Evolutionary conservation across 345 rosid species (phyloP), one percentile per base, ranked within the genome.

Genomic region (Bruguiera sexangula): DNA sequence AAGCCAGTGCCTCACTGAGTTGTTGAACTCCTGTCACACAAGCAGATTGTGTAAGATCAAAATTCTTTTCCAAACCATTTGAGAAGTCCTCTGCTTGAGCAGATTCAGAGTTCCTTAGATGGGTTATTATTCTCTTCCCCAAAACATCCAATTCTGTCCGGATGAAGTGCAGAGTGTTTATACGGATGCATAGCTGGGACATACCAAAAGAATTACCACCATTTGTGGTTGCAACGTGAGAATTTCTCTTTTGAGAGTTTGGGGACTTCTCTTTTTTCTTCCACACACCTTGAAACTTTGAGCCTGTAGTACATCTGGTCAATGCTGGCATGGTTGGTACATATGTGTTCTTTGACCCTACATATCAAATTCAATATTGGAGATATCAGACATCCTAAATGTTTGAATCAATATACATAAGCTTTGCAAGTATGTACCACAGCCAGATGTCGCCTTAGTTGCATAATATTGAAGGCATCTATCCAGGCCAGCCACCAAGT

Each of bases 261-360:
- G 87, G 77, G 21, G 85, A 69, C 86, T 90, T 92, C 73, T 95
- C 98, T 84, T 92, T 95, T 86, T 90, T 95, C 85, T 87, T 95
- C 88, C 93, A 93, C 16, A 87, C 88, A 70, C 91, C 88, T 85
- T 89, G 97, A 71, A 94, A 91, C 78, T 92, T 95, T 54, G 97
- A 89, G 60, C 70, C 99, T 0, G 78, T 79, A 9, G 83, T 83
- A 76, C 96, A 92, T 76, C 99, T 84, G 37, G 98, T 90, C 69
- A 90, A 82, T 64, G 98, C 98, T 65, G 96, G 99, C 98, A 95
- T 86, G 30, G 97, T 87, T 30, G 97, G 99, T 72, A 90, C 67
- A 65, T 82, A 95, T n/a, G 89, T 85, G 69, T 75, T 86, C 70
- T 87, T 79, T 24, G 94, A 83, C 65, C 99, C 99, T 95, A 77